These are phyloP conservation scores for Recurvomyces mirabilis DNA, from an alignment of 495 filamentous ascomycete species.

Conservation along the genomic window DNA sequence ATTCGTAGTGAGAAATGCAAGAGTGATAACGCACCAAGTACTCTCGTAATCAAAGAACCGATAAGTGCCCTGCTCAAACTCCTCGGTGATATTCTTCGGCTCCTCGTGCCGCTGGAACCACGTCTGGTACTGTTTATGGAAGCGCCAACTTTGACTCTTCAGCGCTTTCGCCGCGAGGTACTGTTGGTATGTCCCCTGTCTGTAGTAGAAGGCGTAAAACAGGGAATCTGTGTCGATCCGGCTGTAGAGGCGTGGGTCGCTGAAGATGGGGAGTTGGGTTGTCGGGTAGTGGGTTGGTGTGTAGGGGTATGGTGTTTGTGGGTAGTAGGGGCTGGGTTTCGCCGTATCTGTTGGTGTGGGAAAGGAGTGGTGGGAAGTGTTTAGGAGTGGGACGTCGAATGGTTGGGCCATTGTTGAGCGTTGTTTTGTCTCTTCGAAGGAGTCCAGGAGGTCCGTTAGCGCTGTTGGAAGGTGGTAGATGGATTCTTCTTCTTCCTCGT, in stretches of 20 bases:
- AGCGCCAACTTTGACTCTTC: slow-evolving; percentile 95
- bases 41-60: slow-evolving; percentile 99
- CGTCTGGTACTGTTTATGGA: slow-evolving; percentile 98
- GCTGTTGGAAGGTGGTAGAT: slow-evolving; percentile 90
- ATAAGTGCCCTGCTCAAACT: slow-evolving; percentile 97
- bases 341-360: slow-evolving; percentile 72
- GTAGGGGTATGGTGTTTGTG: slow-evolving; percentile 58
- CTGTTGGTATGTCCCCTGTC: slow-evolving; percentile 90
- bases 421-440: slow-evolving; percentile 72
- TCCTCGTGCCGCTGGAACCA: slow-evolving; percentile 99
- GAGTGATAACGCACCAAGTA: slow-evolving; percentile 96
- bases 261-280: slow-evolving; percentile 77
- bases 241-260: slow-evolving; percentile 76
- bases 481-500: slow-evolving; percentile 59
- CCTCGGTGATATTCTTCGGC: slow-evolving; percentile 94
- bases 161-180: slow-evolving; percentile 91
- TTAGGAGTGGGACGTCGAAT: slow-evolving; percentile 49
- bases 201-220: slow-evolving; percentile 99
- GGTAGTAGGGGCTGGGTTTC: slow-evolving; percentile 70
- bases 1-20: slow-evolving; percentile 22
- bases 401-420: slow-evolving; percentile 20
- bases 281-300: slow-evolving; percentile 82
- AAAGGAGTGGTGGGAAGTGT: slow-evolving; percentile 53
- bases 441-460: slow-evolving; percentile 78
- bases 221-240: slow-evolving; percentile 88